Base-by-base conservation (phyloP, 2,329 filamentous ascomycete species). In the Macroventuria anomochaeta region DNA sequence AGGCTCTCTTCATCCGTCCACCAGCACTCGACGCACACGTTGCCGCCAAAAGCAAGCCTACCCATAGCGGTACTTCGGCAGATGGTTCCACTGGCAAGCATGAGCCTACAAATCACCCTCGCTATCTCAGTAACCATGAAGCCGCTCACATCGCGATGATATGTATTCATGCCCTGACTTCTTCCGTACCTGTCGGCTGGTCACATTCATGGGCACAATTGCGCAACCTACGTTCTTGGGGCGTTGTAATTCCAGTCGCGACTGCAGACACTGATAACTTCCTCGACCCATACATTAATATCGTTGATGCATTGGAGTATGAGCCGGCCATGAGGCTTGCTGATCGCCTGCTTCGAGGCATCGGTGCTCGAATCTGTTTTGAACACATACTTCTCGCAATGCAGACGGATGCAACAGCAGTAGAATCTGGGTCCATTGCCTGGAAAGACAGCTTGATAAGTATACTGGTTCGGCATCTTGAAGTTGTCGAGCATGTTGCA, bases 241-340 rank as follows among this genome's bases (percentile, higher is more conserved):
- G 80, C 56, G 57, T 71, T 11, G 59, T 71, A 17, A 38, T 70
- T 17, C 69, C 71, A 1, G 53, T 59, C 23, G 49, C 57, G 10
- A 48, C 61, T 21, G 54, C 59, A 7, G 37, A 61, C 5, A 49
- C 46, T 2, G 59, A 73, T 68, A 15, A 64, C 54, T 59, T 64
- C 66, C 42, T 41, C 8, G 56, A 73, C 34, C 65, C 68, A 65
- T 55, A 77, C 46, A 46, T 74, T 18, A 58, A 63, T 8, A 72
- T 75, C 23, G 67, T 69, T 18, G 72, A 83, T 60, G 75, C 73
- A 31, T 68, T 83, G 12, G 81, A 83, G 55, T 78, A 83, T 64
- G 80, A 82, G 32, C 72, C 80, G 21, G 81, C 80, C 15, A 63
- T 83, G 37, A 77, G 80, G 18, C 70, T 85, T 26, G 70, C 80